Percentiles rank a stretch among this genome's conserved stretches.
phyloP scores from a whole-genome alignment of 495 filamentous ascomycete genomes.

The Parathielavia appendiculata region DNA sequence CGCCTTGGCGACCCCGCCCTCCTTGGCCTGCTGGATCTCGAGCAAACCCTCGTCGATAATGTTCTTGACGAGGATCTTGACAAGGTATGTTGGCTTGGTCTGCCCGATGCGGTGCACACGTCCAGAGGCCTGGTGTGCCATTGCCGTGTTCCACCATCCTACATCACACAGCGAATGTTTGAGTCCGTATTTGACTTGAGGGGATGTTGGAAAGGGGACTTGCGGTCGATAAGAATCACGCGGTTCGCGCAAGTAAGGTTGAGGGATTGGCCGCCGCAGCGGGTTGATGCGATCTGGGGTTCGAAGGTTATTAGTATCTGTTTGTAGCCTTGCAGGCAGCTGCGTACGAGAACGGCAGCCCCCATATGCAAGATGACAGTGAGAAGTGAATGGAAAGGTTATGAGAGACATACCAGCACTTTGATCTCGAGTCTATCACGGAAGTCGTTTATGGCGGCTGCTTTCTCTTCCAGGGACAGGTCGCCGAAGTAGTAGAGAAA shows the following conservation, averaged over 20 bases:
- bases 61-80: neutral
- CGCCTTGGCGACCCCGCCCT: neutral
- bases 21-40: neutral
- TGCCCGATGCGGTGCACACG: slow-evolving; percentile 12
- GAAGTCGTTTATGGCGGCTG: neutral
- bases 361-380: neutral
- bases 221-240: slow-evolving; percentile 2
- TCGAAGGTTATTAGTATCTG: neutral
- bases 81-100: slow-evolving; percentile 2
- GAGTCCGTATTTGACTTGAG: neutral
- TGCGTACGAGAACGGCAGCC: too few relatives aligned
- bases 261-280: slow-evolving; percentile 8
- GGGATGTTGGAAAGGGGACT: neutral
- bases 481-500: slow-evolving; percentile 20
- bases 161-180: too few relatives aligned
- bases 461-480: neutral
- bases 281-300: slow-evolving; percentile 6
- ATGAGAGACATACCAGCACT: neutral
- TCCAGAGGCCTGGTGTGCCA: slow-evolving; percentile 6
- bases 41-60: slow-evolving; percentile 2
- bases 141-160: slow-evolving; percentile 11
- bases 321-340: neutral
- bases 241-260: slow-evolving; percentile 7
- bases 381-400: neutral
- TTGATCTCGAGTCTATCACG: neutral